A percentile compares a stretch with the other conserved stretches of the same genome.
phyloP scores from a whole-genome alignment of 768 basidiomycete genomes.

The Mycena latifolia region DNA sequence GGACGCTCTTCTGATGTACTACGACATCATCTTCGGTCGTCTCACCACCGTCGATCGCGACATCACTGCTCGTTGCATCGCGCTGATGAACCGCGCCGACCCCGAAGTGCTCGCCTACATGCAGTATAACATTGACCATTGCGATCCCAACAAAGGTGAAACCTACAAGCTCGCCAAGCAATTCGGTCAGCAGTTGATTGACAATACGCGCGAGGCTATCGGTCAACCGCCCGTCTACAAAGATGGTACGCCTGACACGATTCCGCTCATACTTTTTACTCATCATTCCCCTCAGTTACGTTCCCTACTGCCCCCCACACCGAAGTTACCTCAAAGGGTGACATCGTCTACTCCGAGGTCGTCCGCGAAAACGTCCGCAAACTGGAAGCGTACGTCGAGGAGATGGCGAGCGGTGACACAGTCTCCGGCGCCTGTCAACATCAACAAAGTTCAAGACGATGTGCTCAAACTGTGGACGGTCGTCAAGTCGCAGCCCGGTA shows the following conservation, averaged over 20 bases:
- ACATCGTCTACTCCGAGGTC: slow-evolving; percentile 95
- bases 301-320: slow-evolving; percentile 99
- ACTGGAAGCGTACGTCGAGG: slow-evolving; percentile 96
- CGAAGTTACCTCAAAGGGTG: slow-evolving; percentile 93
- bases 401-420: slow-evolving; percentile 97
- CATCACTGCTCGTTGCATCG: slow-evolving; percentile 96
- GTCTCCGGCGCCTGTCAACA: slow-evolving; percentile 87
- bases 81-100: slow-evolving; percentile 97
- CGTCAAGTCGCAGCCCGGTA: slow-evolving; percentile 96
- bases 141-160: slow-evolving; percentile 85
- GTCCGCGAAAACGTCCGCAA: slow-evolving; percentile 97
- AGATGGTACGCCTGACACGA: slow-evolving; percentile 87
- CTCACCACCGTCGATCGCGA: slow-evolving; percentile 95
- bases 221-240: slow-evolving; percentile 92
- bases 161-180: slow-evolving; percentile 97
- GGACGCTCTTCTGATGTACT: slow-evolving; percentile 96
- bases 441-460: slow-evolving; percentile 98
- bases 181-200: slow-evolving; percentile 95
- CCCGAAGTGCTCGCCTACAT: slow-evolving; percentile 93
- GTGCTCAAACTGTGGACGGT: slow-evolving; percentile 97
- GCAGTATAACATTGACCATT: slow-evolving; percentile 93
- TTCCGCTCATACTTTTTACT: background rate
- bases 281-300: slow-evolving; percentile 69
- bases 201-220: slow-evolving; percentile 91
- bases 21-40: slow-evolving; percentile 97